phyloP scores from a whole-genome alignment of 179 eudicot species.

The Amaranthus tricolor region DNA sequence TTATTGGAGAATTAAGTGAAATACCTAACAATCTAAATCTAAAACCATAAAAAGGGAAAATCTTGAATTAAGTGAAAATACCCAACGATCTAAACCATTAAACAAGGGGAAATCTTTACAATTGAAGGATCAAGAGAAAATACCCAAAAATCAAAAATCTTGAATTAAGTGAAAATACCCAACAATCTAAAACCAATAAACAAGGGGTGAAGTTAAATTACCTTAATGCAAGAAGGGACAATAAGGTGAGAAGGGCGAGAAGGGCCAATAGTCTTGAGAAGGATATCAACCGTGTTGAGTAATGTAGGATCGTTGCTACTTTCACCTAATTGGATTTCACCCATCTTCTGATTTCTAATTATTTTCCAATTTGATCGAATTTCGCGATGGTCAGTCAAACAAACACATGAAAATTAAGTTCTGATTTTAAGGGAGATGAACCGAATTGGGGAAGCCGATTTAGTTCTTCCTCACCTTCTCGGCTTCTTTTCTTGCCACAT shows the following conservation, averaged over 20 bases:
- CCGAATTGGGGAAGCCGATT: too few relatives aligned
- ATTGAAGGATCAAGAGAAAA: neutral
- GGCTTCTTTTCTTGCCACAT: too few relatives aligned
- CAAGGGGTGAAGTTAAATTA: constrained; percentile 10
- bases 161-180: neutral
- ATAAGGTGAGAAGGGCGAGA: constrained; percentile 62
- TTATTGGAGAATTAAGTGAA: too few relatives aligned
- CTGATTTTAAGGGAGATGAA: neutral
- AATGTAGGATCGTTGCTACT: constrained; percentile 11
- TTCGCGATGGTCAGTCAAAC: neutral
- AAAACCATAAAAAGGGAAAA: neutral
- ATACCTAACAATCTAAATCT: too few relatives aligned
- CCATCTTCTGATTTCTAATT: constrained; percentile 11
- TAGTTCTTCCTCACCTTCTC: too few relatives aligned
- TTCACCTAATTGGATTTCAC: constrained; percentile 26
- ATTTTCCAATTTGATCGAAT: neutral
- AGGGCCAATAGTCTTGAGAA: constrained; percentile 76
- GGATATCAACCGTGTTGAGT: constrained; percentile 41
- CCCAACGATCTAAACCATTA: too few relatives aligned
- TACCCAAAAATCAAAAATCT: neutral
- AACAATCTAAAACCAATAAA: neutral
- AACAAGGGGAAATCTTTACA: too few relatives aligned
- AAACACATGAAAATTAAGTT: neutral
- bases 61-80: neutral
- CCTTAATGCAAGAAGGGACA: constrained; percentile 61